phyloP scores from a whole-genome alignment of 2,329 filamentous ascomycete genomes.

The Plenodomus biglobosus region DNA sequence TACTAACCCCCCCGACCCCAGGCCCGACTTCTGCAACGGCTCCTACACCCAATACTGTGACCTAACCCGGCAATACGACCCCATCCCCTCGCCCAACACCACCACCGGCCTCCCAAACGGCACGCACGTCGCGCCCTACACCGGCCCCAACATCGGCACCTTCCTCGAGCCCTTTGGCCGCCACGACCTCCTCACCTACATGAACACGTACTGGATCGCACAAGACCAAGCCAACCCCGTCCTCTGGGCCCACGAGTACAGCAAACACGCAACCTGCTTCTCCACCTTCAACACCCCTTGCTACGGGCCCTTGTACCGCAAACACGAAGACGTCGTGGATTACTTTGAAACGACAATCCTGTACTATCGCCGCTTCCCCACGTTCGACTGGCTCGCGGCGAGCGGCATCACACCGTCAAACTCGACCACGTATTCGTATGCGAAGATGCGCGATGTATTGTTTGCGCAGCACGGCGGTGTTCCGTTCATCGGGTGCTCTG shows the following conservation, averaged over 20 bases:
- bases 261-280: constrained; percentile 69
- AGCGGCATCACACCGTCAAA: constrained; percentile 61
- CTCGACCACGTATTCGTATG: constrained; percentile 57
- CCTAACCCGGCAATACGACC: constrained; percentile 65
- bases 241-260: constrained; percentile 69
- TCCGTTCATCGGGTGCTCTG: constrained; percentile 64
- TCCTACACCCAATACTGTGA: constrained; percentile 70
- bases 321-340: constrained; percentile 63
- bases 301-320: constrained; percentile 60
- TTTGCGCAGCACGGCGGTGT: constrained; percentile 54
- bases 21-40: constrained; percentile 52
- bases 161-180: constrained; percentile 62
- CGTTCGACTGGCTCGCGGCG: constrained; percentile 60
- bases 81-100: constrained; percentile 62
- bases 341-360: constrained; percentile 63
- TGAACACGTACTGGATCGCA: constrained; percentile 67
- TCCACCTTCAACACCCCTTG: constrained; percentile 66
- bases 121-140: constrained; percentile 59
- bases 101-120: constrained; percentile 59
- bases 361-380: constrained; percentile 62
- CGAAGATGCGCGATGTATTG: constrained; percentile 56
- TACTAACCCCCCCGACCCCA: constrained; percentile 1
- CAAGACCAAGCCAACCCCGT: constrained; percentile 58
- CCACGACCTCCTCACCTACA: constrained; percentile 63
- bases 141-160: constrained; percentile 58